These are phyloP conservation scores for Lipomyces orientalis DNA, from an alignment of 805 yeast species.

Conservation along the genomic window DNA sequence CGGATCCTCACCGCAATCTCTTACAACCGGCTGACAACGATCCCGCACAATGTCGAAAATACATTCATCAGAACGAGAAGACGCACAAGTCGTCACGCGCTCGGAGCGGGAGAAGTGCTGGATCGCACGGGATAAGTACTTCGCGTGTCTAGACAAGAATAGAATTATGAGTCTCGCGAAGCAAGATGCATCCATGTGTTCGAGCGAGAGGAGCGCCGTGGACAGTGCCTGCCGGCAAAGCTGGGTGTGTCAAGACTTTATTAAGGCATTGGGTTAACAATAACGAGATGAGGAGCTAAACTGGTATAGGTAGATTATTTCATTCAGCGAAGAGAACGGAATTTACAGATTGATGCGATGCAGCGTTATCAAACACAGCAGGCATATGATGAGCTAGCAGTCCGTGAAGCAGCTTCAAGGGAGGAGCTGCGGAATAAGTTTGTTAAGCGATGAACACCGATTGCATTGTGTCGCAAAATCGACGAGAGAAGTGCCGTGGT, in stretches of 20 bases:
- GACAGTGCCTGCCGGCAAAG: constrained; percentile 9
- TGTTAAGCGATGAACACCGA: not conserved
- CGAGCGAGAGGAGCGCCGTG: constrained; percentile 5
- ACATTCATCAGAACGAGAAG: not conserved
- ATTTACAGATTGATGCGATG: constrained; percentile 10
- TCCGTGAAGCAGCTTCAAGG: not conserved
- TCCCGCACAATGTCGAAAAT: not conserved
- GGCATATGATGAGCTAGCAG: not conserved
- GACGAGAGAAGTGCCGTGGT: too few relatives aligned
- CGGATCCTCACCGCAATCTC: not conserved
- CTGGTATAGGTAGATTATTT: constrained; percentile 23
- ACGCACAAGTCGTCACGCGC: constrained; percentile 10
- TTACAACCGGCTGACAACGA: not conserved
- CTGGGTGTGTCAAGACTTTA: constrained; percentile 15
- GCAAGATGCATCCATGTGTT: constrained; percentile 4
- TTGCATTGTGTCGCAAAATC: not conserved
- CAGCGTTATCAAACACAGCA: constrained; percentile 2
- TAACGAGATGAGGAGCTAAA: not conserved
- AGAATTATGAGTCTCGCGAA: constrained; percentile 50
- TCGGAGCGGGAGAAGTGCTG: constrained; percentile 61
- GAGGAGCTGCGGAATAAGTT: not conserved
- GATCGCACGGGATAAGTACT: constrained; percentile 83
- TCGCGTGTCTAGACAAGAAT: constrained; percentile 72
- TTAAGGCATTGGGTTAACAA: not conserved
- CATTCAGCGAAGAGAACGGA: constrained; percentile 16